phyloP scores from a whole-genome alignment of 2,329 filamentous ascomycete genomes.

The Periglandula ipomoeae region DNA sequence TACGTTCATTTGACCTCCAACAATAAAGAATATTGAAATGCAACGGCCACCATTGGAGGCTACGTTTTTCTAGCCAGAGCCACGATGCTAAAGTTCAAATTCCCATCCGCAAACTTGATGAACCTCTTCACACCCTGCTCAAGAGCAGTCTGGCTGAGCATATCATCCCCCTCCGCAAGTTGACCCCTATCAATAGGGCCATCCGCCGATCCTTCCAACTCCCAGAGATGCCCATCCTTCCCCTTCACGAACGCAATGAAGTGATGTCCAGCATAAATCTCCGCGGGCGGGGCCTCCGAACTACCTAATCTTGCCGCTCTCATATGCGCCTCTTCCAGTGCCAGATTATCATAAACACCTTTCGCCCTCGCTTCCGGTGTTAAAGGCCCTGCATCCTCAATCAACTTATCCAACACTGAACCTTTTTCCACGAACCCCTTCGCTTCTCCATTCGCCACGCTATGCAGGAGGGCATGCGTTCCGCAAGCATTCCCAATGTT shows the following conservation, averaged over 20 bases:
- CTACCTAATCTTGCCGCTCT: slow-evolving; percentile 60
- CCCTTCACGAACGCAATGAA: slow-evolving; percentile 74
- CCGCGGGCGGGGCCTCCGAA: slow-evolving; percentile 51
- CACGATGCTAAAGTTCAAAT: slow-evolving; percentile 30
- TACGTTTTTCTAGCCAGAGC: slow-evolving; percentile 20
- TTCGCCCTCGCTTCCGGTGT: slow-evolving; percentile 53
- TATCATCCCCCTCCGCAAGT: slow-evolving; percentile 47
- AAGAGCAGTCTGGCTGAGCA: slow-evolving; percentile 59
- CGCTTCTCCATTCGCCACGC: slow-evolving; percentile 59
- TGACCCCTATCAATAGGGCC: slow-evolving; percentile 61
- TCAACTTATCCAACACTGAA: slow-evolving; percentile 48
- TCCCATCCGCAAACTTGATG: slow-evolving; percentile 27
- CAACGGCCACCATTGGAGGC: too few relatives aligned
- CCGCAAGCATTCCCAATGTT: slow-evolving; percentile 79
- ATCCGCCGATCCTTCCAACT: slow-evolving; percentile 66
- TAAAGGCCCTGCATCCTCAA: slow-evolving; percentile 52
- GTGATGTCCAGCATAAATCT: slow-evolving; percentile 58
- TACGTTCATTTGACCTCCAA: too few relatives aligned
- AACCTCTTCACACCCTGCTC: slow-evolving; percentile 43
- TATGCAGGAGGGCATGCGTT: slow-evolving; percentile 68
- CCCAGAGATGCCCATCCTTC: slow-evolving; percentile 59
- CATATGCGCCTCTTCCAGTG: slow-evolving; percentile 65
- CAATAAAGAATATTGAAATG: too few relatives aligned
- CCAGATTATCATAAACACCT: slow-evolving; percentile 60
- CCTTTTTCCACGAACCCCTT: slow-evolving; percentile 41